These are phyloP conservation scores for Pisolithus tinctorius DNA, from an alignment of 768 basidiomycete genomes.

Conservation along the genomic window DNA sequence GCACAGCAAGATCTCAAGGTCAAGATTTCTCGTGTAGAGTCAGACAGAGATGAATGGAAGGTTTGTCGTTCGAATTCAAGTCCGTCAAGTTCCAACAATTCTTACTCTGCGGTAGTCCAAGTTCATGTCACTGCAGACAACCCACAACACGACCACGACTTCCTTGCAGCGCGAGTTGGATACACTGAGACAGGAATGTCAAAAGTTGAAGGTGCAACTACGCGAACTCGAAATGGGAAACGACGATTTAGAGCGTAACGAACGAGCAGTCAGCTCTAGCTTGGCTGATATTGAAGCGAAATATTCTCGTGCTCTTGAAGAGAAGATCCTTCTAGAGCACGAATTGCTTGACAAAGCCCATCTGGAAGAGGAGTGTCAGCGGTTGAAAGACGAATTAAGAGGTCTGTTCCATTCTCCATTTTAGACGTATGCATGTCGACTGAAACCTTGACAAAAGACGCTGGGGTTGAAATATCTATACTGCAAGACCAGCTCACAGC, in stretches of 20 bases:
- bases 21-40: slow-evolving; percentile 63
- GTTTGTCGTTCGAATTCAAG: slow-evolving; percentile 34
- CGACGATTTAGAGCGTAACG: slow-evolving; percentile 93
- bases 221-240: slow-evolving; percentile 96
- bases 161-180: slow-evolving; percentile 92
- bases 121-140: slow-evolving; percentile 84
- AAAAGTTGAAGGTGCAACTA: slow-evolving; percentile 63
- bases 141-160: slow-evolving; percentile 82
- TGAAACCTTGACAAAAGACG: slow-evolving; percentile 45
- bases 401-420: slow-evolving; percentile 39
- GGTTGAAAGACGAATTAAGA: slow-evolving; percentile 88
- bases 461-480: slow-evolving; percentile 77
- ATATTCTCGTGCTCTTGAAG: slow-evolving; percentile 87
- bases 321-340: slow-evolving; percentile 95
- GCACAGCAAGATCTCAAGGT: slow-evolving; percentile 73
- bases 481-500: slow-evolving; percentile 66
- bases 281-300: slow-evolving; percentile 81
- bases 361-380: slow-evolving; percentile 85
- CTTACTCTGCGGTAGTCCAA: slow-evolving; percentile 45
- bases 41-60: slow-evolving; percentile 91
- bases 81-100: not conserved
- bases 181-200: slow-evolving; percentile 67
- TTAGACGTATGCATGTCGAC: not conserved
- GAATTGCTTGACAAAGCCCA: slow-evolving; percentile 88
- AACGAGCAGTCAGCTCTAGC: slow-evolving; percentile 79